Percentiles rank a stretch among this genome's conserved stretches.
phyloP scores from a whole-genome alignment of 208 protist genomes.

The Crithidia brevicula region DNA sequence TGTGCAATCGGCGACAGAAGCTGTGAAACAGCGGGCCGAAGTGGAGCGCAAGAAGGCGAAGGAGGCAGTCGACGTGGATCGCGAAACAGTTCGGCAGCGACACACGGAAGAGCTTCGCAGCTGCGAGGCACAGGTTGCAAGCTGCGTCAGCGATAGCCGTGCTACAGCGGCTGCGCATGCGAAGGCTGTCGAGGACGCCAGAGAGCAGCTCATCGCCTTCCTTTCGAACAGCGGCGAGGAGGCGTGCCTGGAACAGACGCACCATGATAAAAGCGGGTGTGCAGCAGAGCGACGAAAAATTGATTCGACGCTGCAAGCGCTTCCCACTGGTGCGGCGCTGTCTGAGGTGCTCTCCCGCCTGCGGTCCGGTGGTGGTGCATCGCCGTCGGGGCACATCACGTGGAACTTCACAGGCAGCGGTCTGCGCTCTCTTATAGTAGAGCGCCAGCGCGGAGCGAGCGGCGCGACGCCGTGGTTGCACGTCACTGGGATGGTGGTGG shows the following conservation, averaged over 20 bases:
- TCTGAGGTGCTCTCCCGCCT: neutral
- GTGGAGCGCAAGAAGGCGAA: neutral
- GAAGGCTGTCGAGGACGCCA: neutral
- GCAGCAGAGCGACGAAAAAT: conserved; percentile 7
- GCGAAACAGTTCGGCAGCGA: neutral
- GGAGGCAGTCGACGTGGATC: neutral
- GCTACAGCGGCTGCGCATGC: neutral
- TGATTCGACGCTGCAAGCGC: conserved; percentile 9
- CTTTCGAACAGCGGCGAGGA: conserved; percentile 10
- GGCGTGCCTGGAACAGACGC: conserved; percentile 18
- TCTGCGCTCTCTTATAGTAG: neutral
- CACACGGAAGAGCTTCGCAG: conserved; percentile 9
- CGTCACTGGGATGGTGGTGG: conserved; percentile 4
- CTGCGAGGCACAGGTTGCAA: conserved; percentile 3
- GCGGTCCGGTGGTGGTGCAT: neutral
- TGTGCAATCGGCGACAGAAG: neutral
- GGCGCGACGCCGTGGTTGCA: conserved; percentile 8
- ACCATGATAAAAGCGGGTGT: conserved; percentile 7
- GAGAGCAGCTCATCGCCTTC: conserved; percentile 1
- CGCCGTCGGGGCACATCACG: neutral
- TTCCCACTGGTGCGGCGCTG: conserved; percentile 2
- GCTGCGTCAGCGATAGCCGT: neutral
- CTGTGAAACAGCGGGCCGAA: neutral
- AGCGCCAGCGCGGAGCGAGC: neutral
- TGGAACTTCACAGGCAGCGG: conserved; percentile 23